Conservation (phyloP, 2,329 filamentous ascomycete species). For the Chalaropsis ovoidea region DNA sequence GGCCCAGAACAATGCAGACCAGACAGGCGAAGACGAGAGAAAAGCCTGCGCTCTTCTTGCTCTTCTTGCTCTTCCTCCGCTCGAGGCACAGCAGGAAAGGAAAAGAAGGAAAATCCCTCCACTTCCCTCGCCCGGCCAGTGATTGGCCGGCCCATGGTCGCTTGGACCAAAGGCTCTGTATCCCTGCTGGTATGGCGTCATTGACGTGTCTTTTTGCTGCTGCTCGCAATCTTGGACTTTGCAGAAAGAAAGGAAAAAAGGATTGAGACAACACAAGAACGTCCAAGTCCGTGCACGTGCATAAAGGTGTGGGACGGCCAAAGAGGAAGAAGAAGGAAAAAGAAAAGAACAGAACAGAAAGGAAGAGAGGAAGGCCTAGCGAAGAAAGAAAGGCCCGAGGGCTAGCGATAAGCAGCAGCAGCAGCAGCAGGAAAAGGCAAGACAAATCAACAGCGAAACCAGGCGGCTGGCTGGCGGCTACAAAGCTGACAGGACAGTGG, state of each 20-base stretch:
- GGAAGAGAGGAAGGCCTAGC: background rate
- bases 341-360: too few relatives aligned
- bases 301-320: background rate
- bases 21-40: background rate
- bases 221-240: background rate
- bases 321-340: background rate
- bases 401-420: background rate
- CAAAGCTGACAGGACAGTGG: too few relatives aligned
- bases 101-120: constrained; percentile 9
- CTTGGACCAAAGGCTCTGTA: constrained; percentile 5
- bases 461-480: background rate
- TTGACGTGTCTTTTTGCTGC: constrained; percentile 12
- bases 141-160: constrained; percentile 3
- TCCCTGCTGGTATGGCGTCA: constrained; percentile 18
- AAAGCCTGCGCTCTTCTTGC: background rate
- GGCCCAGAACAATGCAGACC: too few relatives aligned
- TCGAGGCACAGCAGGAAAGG: background rate
- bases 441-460: background rate
- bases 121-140: background rate
- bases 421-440: background rate
- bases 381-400: background rate
- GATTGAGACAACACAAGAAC: too few relatives aligned
- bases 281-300: constrained; percentile 5
- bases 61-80: too few relatives aligned
- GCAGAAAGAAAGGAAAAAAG: too few relatives aligned